A percentile compares a stretch with the other conserved stretches of the same genome.
These are phyloP conservation scores for Hygrophorus russula DNA, from an alignment of 768 basidiomycete genomes.

Conservation along the genomic window DNA sequence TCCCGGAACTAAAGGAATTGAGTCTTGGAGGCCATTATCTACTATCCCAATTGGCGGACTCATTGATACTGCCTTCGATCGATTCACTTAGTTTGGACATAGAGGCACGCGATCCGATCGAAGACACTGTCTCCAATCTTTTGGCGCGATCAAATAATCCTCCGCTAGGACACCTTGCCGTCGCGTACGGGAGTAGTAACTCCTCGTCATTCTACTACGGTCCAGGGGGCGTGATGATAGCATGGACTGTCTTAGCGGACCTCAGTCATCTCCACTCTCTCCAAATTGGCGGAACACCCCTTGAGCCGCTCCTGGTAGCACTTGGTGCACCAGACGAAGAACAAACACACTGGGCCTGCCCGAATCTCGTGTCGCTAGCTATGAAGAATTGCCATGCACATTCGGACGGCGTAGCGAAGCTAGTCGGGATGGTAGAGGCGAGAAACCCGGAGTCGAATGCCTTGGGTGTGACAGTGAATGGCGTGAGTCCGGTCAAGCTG, in stretches of 20 bases:
- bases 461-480: constrained; percentile 22
- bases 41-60: constrained; percentile 50
- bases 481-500: constrained; percentile 42
- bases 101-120: constrained; percentile 64
- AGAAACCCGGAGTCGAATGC: constrained; percentile 42
- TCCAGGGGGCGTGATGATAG: constrained; percentile 44
- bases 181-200: constrained; percentile 41
- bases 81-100: constrained; percentile 56
- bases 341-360: constrained; percentile 47
- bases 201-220: constrained; percentile 43
- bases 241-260: constrained; percentile 58
- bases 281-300: constrained; percentile 50
- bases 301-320: constrained; percentile 51
- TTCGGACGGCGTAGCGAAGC: constrained; percentile 51
- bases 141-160: constrained; percentile 50
- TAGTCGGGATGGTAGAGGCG: constrained; percentile 62
- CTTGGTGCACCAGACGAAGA: constrained; percentile 56
- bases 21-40: constrained; percentile 58
- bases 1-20: constrained; percentile 43
- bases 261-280: constrained; percentile 47
- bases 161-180: constrained; percentile 44
- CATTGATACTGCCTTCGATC: constrained; percentile 46
- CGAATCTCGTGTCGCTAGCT: constrained; percentile 45
- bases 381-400: constrained; percentile 58
- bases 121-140: constrained; percentile 55